Evolutionary conservation across 768 basidiomycete species (phyloP), one percentile per base, ranked within the genome.

Genomic region (Tricholoma furcatifolium): DNA sequence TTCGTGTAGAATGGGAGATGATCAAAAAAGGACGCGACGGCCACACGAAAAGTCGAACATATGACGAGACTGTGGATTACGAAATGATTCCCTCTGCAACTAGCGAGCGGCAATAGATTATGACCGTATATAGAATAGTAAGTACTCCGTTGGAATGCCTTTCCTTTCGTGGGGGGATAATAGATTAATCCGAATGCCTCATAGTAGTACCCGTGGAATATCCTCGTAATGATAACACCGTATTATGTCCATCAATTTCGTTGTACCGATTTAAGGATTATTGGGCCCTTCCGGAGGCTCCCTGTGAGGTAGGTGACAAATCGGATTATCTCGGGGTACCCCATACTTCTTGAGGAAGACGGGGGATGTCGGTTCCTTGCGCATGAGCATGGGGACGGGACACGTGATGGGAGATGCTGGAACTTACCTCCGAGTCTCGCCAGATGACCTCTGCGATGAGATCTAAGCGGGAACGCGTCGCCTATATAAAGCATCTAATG

Each of bases 1-100:
- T 98, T 57, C 83, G 97, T 34, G 83, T 98, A 38, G 97, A 99
- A 71, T 99, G 96, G 97, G 96, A 98, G 71, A 79, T 86, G 8
- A 82, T 93, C 45, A 91, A 83, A 70, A 76, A 72, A 60, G 60
- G 65, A 30, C 67, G 67, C 38, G 73, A 74, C 36, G 66, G 62
- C 39, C 47, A 50, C 43, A 46, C 34, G 51, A 69, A 65, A 51
- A 54, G 51, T 21, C 64, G 57, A 31, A 56, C 63, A 49, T 68
- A 71, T 54, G 70, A 70, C 45, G 69, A 70, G 24, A 70, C 69
- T 46, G 54, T 51, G 30, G 71, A 70, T 21, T 79, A 71, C 61
- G 77, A 79, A 60, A 67, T 79, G 70, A 60, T 74, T 54, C 62
- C 51, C 23, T 51, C 71, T 65, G 62, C 64, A 47, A 67, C 64